These are phyloP conservation scores for Trichoderma cornu-damae DNA, from an alignment of 2,329 filamentous ascomycete genomes.

Conservation along the genomic window DNA sequence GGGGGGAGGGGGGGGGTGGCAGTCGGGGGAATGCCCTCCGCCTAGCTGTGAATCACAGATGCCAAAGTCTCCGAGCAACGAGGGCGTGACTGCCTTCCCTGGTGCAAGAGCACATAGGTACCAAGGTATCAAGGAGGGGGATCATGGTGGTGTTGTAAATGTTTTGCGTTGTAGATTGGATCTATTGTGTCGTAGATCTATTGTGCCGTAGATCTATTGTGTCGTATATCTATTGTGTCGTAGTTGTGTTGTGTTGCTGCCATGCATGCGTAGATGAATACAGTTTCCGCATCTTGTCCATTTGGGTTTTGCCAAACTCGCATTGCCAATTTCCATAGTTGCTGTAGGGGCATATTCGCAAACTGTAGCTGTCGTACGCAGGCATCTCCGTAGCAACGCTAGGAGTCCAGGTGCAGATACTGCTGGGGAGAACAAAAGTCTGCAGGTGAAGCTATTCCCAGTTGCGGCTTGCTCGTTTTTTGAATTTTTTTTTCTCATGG, in stretches of 20 bases:
- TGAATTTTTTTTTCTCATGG: too few species aligned
- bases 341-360: background rate
- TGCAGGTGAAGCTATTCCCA: slow-evolving; percentile 5
- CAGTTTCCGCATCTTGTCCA: too few species aligned
- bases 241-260: too few species aligned
- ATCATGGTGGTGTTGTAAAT: background rate
- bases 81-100: background rate
- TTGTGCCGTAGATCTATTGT: too few species aligned
- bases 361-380: background rate
- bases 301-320: too few species aligned
- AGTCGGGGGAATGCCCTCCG: background rate
- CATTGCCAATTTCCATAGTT: background rate
- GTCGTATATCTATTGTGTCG: too few species aligned
- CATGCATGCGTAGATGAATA: too few species aligned
- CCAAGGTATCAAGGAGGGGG: too few species aligned
- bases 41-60: background rate
- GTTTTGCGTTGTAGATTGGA: background rate
- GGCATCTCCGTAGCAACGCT: background rate
- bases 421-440: background rate
- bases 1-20: background rate
- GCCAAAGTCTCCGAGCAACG: background rate
- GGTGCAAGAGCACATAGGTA: background rate
- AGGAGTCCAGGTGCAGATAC: background rate
- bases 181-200: too few species aligned
- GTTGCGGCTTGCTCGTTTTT: background rate